phyloP scores from a whole-genome alignment of 805 yeast genomes.

The Candida nanaspora region DNA sequence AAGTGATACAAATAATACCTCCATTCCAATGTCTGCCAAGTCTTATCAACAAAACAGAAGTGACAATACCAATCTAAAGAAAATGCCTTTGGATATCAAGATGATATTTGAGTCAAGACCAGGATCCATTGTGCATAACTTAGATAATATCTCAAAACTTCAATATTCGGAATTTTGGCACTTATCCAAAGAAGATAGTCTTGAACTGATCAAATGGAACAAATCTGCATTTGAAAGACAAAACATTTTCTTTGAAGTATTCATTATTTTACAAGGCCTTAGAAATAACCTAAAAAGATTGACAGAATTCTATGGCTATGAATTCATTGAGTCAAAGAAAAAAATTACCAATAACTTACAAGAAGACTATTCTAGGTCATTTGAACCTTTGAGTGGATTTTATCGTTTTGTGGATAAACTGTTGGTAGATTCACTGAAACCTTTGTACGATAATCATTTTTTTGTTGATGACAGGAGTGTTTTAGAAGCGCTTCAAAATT shows the following conservation, averaged over 20 bases:
- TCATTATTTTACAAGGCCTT: conserved; percentile 16
- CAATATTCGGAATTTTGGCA: conserved; percentile 24
- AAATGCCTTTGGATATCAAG: conserved; percentile 15
- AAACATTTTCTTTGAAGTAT: conserved; percentile 23
- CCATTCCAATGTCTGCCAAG: too few relatives aligned
- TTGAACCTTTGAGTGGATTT: conserved; percentile 18
- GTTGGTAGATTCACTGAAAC: conserved; percentile 16
- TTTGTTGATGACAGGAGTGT: conserved; percentile 20
- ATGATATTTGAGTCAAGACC: conserved; percentile 23
- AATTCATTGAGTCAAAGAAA: conserved; percentile 9
- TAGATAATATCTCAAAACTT: conserved; percentile 16
- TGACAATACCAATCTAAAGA: conserved; percentile 4
- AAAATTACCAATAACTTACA: conserved; percentile 10
- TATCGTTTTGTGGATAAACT: conserved; percentile 19
- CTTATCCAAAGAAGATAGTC: conserved; percentile 16
- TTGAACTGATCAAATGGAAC: conserved; percentile 17
- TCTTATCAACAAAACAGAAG: neutral
- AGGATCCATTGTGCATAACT: conserved; percentile 10
- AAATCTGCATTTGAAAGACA: conserved; percentile 20
- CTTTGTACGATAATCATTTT: conserved; percentile 21
- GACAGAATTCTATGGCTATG: conserved; percentile 20
- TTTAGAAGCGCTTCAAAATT: conserved; percentile 14
- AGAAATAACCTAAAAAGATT: conserved; percentile 20
- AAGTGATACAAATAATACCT: too few relatives aligned
- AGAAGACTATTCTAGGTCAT: conserved; percentile 20